phyloP scores from a whole-genome alignment of 2,329 filamentous ascomycete genomes.

The Fonsecaea multimorphosa region DNA sequence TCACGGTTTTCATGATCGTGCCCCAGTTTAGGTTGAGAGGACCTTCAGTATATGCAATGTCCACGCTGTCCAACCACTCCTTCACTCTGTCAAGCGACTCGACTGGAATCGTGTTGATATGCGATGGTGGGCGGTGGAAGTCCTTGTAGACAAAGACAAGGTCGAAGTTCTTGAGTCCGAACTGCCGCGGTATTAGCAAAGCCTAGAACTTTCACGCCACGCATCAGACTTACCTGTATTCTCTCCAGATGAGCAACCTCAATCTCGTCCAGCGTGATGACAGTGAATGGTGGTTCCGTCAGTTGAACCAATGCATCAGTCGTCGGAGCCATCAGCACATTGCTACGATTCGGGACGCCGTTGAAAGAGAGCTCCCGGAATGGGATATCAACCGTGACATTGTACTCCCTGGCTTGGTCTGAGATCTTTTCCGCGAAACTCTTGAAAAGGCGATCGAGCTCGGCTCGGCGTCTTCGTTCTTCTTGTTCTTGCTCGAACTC shows the following conservation, averaged over 20 bases:
- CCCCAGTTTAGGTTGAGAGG: slow-evolving; percentile 98
- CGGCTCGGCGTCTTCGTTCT: slow-evolving; percentile 86
- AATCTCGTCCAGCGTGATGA: slow-evolving; percentile 92
- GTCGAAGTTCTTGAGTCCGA: slow-evolving; percentile 98
- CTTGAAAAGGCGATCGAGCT: slow-evolving; percentile 94
- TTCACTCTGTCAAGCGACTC: slow-evolving; percentile 94
- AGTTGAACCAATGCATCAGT: slow-evolving; percentile 97
- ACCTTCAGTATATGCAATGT: slow-evolving; percentile 92
- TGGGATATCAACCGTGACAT: slow-evolving; percentile 92
- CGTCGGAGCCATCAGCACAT: slow-evolving; percentile 92
- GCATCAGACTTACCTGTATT: slow-evolving; percentile 63
- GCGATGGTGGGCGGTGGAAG: slow-evolving; percentile 84
- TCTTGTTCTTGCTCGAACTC: slow-evolving; percentile 99
- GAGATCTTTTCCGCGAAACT: slow-evolving; percentile 96
- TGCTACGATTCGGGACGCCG: slow-evolving; percentile 93
- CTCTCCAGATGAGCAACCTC: slow-evolving; percentile 95
- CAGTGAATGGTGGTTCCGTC: slow-evolving; percentile 95
- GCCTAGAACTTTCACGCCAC: background rate
- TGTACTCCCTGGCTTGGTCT: slow-evolving; percentile 88
- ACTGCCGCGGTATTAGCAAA: slow-evolving; percentile 58
- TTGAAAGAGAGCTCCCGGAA: slow-evolving; percentile 96
- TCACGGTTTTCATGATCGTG: slow-evolving; percentile 99
- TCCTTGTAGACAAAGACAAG: slow-evolving; percentile 99
- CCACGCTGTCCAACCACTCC: slow-evolving; percentile 94
- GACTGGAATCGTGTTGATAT: slow-evolving; percentile 98